Evolutionary conservation across 768 basidiomycete genomes (phyloP).

Genomic region (Pleurotus cornucopiae): DNA sequence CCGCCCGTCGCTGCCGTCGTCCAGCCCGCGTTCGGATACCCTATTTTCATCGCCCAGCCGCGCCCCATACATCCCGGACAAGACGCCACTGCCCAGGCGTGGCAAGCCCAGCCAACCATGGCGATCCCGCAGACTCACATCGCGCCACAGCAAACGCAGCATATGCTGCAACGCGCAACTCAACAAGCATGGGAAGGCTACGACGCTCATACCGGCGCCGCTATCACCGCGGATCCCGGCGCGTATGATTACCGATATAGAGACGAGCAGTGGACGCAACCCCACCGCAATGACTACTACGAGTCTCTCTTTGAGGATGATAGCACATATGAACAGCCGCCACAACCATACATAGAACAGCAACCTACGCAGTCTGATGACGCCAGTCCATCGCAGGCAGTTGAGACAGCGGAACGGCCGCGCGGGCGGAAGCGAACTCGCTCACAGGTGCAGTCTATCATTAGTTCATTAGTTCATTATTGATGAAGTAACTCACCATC

Average conservation of each 20-base stretch:
- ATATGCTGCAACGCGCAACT: constrained; percentile 43
- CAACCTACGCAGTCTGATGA: constrained; percentile 32
- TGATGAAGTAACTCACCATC: background rate
- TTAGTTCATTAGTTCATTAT: constrained; percentile 9
- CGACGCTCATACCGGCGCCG: constrained; percentile 41
- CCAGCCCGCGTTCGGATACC: constrained; percentile 27
- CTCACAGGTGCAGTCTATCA: constrained; percentile 37
- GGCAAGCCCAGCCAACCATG: constrained; percentile 60
- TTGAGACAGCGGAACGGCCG: constrained; percentile 36
- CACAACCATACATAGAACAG: constrained; percentile 52
- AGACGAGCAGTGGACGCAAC: constrained; percentile 55
- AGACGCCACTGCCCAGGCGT: constrained; percentile 53
- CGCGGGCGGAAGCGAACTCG: constrained; percentile 71
- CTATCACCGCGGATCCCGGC: constrained; percentile 39
- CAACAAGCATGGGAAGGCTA: constrained; percentile 52
- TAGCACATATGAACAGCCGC: constrained; percentile 49
- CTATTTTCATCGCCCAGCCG: constrained; percentile 36
- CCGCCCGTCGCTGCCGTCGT: constrained; percentile 25
- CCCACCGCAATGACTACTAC: constrained; percentile 47
- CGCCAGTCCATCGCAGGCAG: constrained; percentile 24
- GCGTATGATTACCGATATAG: constrained; percentile 60
- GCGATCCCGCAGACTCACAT: constrained; percentile 65
- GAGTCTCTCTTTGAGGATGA: constrained; percentile 47
- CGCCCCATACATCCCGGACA: constrained; percentile 41
- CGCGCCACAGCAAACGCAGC: constrained; percentile 38